Base-by-base conservation (phyloP, 1,139 yeast species). In the Pichia terricola region DNA sequence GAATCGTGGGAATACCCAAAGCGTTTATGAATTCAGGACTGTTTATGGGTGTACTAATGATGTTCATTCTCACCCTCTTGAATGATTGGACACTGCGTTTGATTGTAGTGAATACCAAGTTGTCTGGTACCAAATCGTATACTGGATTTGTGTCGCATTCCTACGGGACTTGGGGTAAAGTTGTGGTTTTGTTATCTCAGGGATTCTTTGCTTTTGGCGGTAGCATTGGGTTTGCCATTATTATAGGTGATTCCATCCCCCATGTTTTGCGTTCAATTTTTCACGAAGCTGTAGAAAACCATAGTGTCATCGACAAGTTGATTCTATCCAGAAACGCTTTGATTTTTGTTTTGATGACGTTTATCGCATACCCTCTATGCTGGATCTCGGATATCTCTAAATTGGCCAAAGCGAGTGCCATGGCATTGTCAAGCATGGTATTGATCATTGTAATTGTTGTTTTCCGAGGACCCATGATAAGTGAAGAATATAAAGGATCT, bases 201-300 rank as follows among this genome's bases (percentile, higher is more conserved):
- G 87, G 94, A 4, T 68, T 85, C 5, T 89, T 89, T 69, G 96
- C 96, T 1, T 81, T 87, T 57, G 97, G 97, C 26, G 97, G 97
- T 0, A 79, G 89, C 52, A 81, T 88, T 72, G 96, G 96, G 3
- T 89, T 87, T 63, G 84, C 95, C 52, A 91, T 89, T 44, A 89
- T 89, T 53, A 86, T 89, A 37, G 97, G 97, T 26, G 97, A 89
- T 58, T 86, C 96, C 0, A 80, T 89, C 36, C 97, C 97, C 0
- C 96, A 87, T 60, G 96, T 89, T 4, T 61, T 89, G 37, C 69
- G 77, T 47, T 78, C 89, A 3, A 63, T 88, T 35, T 72, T 86
- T 47, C 85, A 86, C 0, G 55, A 64, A 4, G 62, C 70, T 7
- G 61, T 81, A 37, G 54, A 56, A 52, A 63, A 27, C 55, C 72